phyloP scores from a whole-genome alignment of 164 flowering plant genomes.

The Berberis thunbergii region DNA sequence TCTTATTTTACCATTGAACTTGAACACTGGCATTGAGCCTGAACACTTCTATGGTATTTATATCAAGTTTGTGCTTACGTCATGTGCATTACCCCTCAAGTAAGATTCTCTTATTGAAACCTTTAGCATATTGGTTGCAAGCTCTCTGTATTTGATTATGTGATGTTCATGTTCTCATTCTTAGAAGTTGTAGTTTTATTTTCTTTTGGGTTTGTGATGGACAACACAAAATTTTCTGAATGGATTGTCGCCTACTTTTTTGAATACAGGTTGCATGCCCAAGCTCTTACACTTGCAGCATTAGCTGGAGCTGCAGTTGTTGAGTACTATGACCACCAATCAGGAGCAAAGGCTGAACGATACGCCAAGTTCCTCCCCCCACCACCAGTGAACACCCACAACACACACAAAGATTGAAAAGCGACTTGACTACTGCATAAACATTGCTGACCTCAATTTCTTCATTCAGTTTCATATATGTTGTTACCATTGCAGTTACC shows the following conservation, averaged over 20 bases:
- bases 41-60: no score
- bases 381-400: slow-evolving; percentile 23
- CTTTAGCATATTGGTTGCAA: no score
- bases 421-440: background rate
- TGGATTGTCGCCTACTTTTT: background rate
- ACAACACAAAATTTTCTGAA: no score
- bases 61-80: no score
- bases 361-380: slow-evolving; percentile 46
- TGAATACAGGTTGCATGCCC: slow-evolving; percentile 69
- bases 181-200: no score
- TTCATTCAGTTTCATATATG: background rate
- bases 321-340: slow-evolving; percentile 67
- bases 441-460: background rate
- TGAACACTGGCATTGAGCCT: no score
- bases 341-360: slow-evolving; percentile 41
- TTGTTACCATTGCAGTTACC: background rate
- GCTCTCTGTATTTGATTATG: no score
- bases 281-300: slow-evolving; percentile 78
- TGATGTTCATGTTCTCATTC: no score
- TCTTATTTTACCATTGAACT: no score
- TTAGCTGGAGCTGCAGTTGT: slow-evolving; percentile 83
- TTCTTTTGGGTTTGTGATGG: no score
- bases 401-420: slow-evolving; percentile 40
- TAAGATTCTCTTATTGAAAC: no score
- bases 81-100: no score